Evolutionary conservation across 305 asterid species (phyloP).

Genomic region (Galium porrigens): DNA sequence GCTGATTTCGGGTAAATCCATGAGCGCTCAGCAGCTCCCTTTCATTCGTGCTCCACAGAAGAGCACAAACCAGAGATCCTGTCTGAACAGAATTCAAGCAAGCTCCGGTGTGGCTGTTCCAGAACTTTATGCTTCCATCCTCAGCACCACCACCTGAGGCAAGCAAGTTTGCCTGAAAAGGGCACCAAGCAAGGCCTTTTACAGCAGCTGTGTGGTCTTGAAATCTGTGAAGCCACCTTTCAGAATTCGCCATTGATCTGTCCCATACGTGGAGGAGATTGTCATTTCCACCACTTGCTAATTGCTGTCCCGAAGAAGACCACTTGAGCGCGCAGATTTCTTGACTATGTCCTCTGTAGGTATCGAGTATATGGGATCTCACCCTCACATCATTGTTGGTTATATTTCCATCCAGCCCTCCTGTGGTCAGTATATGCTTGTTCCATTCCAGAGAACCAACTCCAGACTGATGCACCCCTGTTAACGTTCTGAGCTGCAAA

Average conservation of each 20-base stretch:
- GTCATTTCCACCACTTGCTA: constrained; percentile 80
- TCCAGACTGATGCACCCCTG: constrained; percentile 50
- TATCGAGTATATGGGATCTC: constrained; percentile 49
- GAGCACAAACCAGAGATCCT: constrained; percentile 79
- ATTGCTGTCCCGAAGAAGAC: constrained; percentile 77
- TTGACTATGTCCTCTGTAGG: constrained; percentile 60
- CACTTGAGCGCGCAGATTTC: constrained; percentile 82
- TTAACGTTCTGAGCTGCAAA: constrained; percentile 58
- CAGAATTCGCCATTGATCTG: constrained; percentile 35
- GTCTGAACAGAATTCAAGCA: constrained; percentile 79
- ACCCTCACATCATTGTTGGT: constrained; percentile 67
- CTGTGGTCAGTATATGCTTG: constrained; percentile 36
- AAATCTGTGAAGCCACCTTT: constrained; percentile 68
- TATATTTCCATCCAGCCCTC: constrained; percentile 73
- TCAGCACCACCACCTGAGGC: constrained; percentile 79
- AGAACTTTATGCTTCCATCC: constrained; percentile 60
- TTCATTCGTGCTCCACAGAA: constrained; percentile 75
- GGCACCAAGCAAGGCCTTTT: constrained; percentile 91
- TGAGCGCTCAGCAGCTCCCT: constrained; percentile 72
- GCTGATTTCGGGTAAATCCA: constrained; percentile 88
- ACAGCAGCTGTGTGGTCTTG: constrained; percentile 78
- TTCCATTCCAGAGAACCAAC: constrained; percentile 84
- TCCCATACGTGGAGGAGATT: constrained; percentile 79
- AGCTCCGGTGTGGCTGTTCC: constrained; percentile 86
- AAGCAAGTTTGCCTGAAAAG: constrained; percentile 64